These are phyloP conservation scores for Hsuehochloa calcarea DNA, from an alignment of 176 grass and related monocot species.

Conservation along the genomic window DNA sequence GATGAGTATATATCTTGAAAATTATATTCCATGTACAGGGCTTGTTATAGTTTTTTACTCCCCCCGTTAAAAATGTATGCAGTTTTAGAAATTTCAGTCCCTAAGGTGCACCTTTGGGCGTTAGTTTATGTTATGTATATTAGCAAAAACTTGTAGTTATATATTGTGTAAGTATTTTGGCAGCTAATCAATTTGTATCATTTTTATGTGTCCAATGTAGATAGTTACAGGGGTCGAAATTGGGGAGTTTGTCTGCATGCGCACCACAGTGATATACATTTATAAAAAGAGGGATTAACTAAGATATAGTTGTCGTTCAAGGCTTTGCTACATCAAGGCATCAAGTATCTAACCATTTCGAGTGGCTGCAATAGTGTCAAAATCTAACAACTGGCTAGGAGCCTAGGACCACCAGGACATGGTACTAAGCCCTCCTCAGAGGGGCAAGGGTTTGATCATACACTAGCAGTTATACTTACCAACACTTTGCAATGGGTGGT, in stretches of 20 bases:
- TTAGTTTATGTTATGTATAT: not conserved
- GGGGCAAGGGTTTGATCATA: conserved; percentile 38
- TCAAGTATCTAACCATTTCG: conserved; percentile 11
- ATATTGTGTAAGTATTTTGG: not conserved
- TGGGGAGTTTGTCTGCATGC: not conserved
- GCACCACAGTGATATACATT: not conserved
- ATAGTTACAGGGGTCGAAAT: not conserved
- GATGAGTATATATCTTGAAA: not conserved
- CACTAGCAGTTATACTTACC: conserved; percentile 35
- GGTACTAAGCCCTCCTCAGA: conserved; percentile 30
- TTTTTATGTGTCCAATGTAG: not conserved
- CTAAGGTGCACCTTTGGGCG: not conserved
- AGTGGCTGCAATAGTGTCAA: conserved; percentile 20
- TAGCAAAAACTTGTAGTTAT: not conserved
- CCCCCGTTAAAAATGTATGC: not conserved
- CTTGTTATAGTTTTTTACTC: not conserved
- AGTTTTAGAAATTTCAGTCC: not conserved
- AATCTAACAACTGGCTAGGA: conserved; percentile 34
- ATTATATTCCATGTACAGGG: not conserved
- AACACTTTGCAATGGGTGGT: conserved; percentile 39
- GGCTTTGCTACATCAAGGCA: not conserved
- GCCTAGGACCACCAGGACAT: conserved; percentile 4
- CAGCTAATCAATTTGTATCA: not conserved
- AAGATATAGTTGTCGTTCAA: not conserved
- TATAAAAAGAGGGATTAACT: not conserved